Evolutionary conservation across 1,284 basidiomycete species (phyloP).

Genomic region (Hemileia vastatrix): DNA sequence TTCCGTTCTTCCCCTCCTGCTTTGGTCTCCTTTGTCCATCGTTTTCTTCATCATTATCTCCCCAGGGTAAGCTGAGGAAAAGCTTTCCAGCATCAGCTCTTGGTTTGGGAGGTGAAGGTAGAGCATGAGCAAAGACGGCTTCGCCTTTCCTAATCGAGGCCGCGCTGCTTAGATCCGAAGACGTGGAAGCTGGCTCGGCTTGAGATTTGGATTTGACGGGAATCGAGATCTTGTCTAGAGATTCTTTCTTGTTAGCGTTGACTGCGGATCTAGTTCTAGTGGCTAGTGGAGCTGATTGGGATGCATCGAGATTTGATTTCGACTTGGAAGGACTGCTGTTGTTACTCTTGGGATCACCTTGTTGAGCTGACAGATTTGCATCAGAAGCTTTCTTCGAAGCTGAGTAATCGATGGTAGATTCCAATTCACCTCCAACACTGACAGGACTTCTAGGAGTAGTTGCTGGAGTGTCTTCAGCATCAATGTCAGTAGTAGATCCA

Average conservation of each 20-base stretch:
- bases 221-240: neutral
- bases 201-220: neutral
- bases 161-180: neutral
- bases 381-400: constrained; percentile 9
- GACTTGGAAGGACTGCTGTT: neutral
- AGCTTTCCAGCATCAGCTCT: neutral
- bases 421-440: constrained; percentile 28
- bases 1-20: neutral
- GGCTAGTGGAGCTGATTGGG: neutral
- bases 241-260: neutral
- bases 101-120: constrained; percentile 28
- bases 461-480: constrained; percentile 31
- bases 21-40: neutral
- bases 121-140: constrained; percentile 34
- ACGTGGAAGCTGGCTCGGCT: neutral
- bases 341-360: neutral
- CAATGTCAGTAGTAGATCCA: constrained; percentile 23
- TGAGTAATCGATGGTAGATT: constrained; percentile 17
- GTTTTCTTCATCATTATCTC: neutral
- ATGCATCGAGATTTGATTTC: neutral
- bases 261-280: neutral
- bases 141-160: constrained; percentile 13
- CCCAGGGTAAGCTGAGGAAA: neutral
- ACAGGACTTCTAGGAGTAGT: constrained; percentile 30
- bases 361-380: neutral